Evolutionary conservation across 257 asterid genomes (phyloP).

Genomic region (Primulina huaijiensis): DNA sequence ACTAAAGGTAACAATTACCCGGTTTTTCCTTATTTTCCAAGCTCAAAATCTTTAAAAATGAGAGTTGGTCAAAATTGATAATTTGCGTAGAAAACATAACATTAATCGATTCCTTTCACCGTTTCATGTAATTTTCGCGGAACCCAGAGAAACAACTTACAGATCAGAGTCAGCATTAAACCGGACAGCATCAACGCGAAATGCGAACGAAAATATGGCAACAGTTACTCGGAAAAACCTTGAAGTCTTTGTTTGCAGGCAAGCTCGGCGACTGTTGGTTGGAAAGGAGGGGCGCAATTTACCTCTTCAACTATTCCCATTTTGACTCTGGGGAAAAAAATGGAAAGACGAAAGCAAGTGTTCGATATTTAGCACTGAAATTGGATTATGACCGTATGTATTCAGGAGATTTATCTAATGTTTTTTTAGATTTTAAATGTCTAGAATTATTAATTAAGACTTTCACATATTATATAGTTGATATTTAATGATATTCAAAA

Average conservation of each 20-base stretch:
- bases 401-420: too few species aligned
- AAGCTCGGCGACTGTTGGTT: slow-evolving; percentile 1
- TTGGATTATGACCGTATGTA: neutral
- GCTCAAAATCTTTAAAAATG: slow-evolving; percentile 8
- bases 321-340: neutral
- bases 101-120: neutral
- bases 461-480: too few species aligned
- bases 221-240: neutral
- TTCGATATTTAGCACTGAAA: neutral
- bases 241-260: slow-evolving; percentile 20
- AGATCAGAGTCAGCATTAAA: slow-evolving; percentile 27
- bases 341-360: neutral
- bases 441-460: too few species aligned
- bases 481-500: too few species aligned
- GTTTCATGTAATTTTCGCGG: neutral
- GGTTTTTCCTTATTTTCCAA: neutral
- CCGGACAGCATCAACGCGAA: slow-evolving; percentile 30
- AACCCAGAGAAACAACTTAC: slow-evolving; percentile 28
- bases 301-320: neutral
- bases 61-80: neutral
- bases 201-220: too few species aligned
- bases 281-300: neutral
- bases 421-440: too few species aligned
- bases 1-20: neutral
- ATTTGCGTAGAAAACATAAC: neutral